Conservation (phyloP, 208 protist genomes). For the Wallacemonas sp. region DNA sequence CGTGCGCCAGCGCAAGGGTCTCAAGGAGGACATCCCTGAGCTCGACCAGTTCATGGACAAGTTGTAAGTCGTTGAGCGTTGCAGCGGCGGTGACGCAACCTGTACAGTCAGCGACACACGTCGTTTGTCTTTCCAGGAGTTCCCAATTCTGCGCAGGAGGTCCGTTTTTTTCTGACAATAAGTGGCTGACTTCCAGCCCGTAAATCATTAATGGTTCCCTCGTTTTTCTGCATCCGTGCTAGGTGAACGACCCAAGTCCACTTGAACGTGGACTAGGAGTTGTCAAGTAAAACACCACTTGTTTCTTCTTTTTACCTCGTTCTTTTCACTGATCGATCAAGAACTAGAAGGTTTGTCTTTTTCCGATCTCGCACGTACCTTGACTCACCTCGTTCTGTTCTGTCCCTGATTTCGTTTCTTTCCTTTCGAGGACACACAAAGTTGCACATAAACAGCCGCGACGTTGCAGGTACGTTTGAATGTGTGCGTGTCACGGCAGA, state of each 20-base stretch:
- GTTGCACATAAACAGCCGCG: no score
- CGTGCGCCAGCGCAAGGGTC: conserved; percentile 97
- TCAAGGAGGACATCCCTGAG: conserved; percentile 92
- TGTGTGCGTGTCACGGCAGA: no score
- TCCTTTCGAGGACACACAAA: no score
- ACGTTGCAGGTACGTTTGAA: no score
- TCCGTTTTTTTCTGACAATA: neutral
- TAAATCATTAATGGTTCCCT: neutral
- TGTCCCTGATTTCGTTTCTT: conserved; percentile 1
- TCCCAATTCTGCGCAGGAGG: neutral
- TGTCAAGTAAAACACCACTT: neutral
- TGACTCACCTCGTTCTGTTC: conserved; percentile 15
- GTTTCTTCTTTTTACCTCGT: conserved; percentile 4
- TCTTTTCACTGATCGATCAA: conserved; percentile 8
- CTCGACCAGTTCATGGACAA: conserved; percentile 95
- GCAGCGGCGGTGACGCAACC: no score
- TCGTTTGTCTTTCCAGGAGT: neutral
- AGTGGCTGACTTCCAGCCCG: neutral
- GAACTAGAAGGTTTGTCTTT: conserved; percentile 6
- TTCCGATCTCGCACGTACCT: no score
- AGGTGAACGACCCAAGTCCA: no score
- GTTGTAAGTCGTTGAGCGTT: conserved; percentile 92
- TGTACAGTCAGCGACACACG: neutral
- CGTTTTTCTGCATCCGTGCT: no score
- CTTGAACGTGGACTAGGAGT: no score